Percentiles rank a stretch among this genome's conserved stretches.
Evolutionary conservation across 371 early-diverging fungal genomes (phyloP).

Genomic region (Syncephalis plumigaleata): DNA sequence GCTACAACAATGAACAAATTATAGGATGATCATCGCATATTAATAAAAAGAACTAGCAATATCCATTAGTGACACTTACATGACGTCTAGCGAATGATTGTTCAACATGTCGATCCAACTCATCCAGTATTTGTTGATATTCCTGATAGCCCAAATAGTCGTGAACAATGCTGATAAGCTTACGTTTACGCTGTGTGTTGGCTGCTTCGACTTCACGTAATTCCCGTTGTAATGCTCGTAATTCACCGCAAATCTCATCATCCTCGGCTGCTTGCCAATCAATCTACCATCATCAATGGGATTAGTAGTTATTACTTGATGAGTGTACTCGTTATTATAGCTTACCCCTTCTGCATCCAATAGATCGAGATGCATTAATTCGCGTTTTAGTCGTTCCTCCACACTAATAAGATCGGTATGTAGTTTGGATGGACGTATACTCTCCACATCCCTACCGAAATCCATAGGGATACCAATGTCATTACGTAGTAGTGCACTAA

Average conservation of each 20-base stretch:
- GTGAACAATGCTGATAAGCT: slow-evolving; percentile 43
- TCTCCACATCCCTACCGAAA: slow-evolving; percentile 11
- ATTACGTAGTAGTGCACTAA: slow-evolving; percentile 49
- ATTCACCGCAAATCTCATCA: slow-evolving; percentile 63
- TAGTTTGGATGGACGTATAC: not conserved
- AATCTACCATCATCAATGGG: not conserved
- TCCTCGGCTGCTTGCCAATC: slow-evolving; percentile 42
- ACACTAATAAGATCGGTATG: slow-evolving; percentile 13
- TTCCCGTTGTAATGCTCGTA: slow-evolving; percentile 45
- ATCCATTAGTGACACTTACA: not conserved
- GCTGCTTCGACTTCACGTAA: slow-evolving; percentile 46
- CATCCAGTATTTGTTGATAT: slow-evolving; percentile 71
- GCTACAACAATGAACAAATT: no score
- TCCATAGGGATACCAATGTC: slow-evolving; percentile 18
- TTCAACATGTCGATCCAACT: slow-evolving; percentile 70
- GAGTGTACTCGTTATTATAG: not conserved
- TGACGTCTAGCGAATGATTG: slow-evolving; percentile 65
- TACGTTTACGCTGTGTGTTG: slow-evolving; percentile 46
- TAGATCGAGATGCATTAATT: slow-evolving; percentile 61
- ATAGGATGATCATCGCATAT: no score
- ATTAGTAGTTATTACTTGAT: not conserved
- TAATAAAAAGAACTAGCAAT: no score
- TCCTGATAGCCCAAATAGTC: slow-evolving; percentile 73
- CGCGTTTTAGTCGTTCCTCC: slow-evolving; percentile 67
- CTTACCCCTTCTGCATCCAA: slow-evolving; percentile 55